Evolutionary conservation across 2,329 filamentous ascomycete species (phyloP).

Genomic region (Macrophomina pseudophaseolina): DNA sequence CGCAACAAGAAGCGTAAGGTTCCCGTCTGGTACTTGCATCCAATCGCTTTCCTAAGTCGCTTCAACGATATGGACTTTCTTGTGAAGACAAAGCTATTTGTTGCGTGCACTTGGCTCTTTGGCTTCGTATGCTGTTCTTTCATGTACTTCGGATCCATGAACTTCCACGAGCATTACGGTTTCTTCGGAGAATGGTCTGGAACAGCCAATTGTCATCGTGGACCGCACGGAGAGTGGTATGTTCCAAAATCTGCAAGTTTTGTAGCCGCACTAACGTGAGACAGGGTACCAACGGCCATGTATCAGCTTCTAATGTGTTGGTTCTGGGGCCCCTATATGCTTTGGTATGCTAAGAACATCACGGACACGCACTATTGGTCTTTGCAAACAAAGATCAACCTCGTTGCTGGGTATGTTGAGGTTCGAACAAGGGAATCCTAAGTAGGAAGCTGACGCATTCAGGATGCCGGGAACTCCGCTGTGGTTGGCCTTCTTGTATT

Average conservation of each 20-base stretch:
- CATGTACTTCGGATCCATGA: conserved; percentile 17
- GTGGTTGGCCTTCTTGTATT: conserved; percentile 65
- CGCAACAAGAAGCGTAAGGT: not conserved
- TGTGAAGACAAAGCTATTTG: not conserved
- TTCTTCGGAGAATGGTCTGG: conserved; percentile 24
- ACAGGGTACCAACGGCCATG: conserved; percentile 65
- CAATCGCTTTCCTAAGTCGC: not conserved
- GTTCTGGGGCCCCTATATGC: conserved; percentile 64
- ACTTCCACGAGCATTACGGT: conserved; percentile 21
- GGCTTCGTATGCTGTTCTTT: not conserved
- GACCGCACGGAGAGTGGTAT: conserved; percentile 23
- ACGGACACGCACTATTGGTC: conserved; percentile 71
- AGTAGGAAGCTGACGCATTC: not conserved
- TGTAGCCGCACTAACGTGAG: not conserved
- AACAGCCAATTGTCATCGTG: conserved; percentile 12
- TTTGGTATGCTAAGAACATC: conserved; percentile 66
- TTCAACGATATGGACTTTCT: conserved; percentile 9
- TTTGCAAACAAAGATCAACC: conserved; percentile 62
- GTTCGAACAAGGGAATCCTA: not conserved
- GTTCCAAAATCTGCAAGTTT: not conserved
- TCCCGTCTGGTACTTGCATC: conserved; percentile 1
- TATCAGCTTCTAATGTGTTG: conserved; percentile 71
- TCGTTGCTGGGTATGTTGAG: conserved; percentile 47
- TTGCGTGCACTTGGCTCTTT: not conserved
- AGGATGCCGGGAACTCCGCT: conserved; percentile 69